Evolutionary conservation across 768 basidiomycete species (phyloP).

Genomic region (Phanerodontia chrysosporium): DNA sequence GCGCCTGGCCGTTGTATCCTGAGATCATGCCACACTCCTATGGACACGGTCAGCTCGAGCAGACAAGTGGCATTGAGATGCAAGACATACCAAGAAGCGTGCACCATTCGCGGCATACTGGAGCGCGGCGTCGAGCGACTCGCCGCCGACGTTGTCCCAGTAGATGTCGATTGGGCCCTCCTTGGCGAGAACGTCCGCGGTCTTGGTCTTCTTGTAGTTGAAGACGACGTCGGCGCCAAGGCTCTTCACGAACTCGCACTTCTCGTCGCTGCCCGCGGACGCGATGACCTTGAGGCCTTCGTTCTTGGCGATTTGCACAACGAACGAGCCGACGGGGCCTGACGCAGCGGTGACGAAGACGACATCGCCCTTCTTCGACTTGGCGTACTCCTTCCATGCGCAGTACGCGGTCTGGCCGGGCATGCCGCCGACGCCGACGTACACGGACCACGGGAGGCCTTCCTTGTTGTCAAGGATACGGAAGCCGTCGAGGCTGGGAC

Average conservation of each 20-base stretch:
- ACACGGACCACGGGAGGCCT: conserved; percentile 44
- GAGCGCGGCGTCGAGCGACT: conserved; percentile 24
- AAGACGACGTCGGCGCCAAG: conserved; percentile 66
- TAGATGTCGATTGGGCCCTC: conserved; percentile 55
- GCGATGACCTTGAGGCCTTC: conserved; percentile 59
- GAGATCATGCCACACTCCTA: conserved; percentile 30
- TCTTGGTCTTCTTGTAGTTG: conserved; percentile 65
- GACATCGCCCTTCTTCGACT: conserved; percentile 46
- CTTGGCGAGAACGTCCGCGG: conserved; percentile 45
- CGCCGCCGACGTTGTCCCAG: conserved; percentile 29
- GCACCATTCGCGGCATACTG: conserved; percentile 11
- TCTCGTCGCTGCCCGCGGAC: conserved; percentile 70
- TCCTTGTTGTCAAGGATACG: conserved; percentile 36
- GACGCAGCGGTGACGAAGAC: conserved; percentile 46
- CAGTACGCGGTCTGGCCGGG: conserved; percentile 30
- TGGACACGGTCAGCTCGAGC: neutral
- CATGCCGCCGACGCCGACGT: conserved; percentile 49
- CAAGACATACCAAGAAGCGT: conserved; percentile 22
- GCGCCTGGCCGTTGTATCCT: conserved; percentile 17
- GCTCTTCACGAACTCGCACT: conserved; percentile 55
- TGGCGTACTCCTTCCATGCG: conserved; percentile 39
- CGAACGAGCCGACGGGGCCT: conserved; percentile 59
- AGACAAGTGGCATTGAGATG: neutral
- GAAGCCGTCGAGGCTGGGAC: conserved; percentile 18
- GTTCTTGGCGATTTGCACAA: conserved; percentile 40